Conservation (phyloP, 1,284 basidiomycete genomes). For the Pisolithus thermaeus region DNA sequence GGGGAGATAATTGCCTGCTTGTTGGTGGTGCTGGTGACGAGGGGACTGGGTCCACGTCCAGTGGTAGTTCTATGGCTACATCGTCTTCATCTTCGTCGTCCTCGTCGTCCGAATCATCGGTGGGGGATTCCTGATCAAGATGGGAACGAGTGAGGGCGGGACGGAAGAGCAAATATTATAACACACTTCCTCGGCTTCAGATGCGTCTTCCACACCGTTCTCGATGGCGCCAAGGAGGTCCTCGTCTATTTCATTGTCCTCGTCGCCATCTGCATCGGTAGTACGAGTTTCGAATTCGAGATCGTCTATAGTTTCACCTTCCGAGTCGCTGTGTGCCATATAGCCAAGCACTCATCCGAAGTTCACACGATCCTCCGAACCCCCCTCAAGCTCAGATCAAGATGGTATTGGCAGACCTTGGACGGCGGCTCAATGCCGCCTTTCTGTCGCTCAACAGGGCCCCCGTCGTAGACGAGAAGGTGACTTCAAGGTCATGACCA, state of each 20-base stretch:
- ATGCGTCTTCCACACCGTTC: conserved; percentile 50
- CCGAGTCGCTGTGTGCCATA: conserved; percentile 57
- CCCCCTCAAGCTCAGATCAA: conserved; percentile 20
- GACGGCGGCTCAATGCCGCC: conserved; percentile 89
- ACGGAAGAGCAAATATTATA: neutral
- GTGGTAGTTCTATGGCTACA: conserved; percentile 23
- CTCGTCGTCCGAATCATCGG: conserved; percentile 55
- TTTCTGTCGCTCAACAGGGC: conserved; percentile 87
- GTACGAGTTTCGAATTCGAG: conserved; percentile 43
- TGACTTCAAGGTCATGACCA: conserved; percentile 26
- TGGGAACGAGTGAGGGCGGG: conserved; percentile 2
- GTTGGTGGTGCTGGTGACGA: conserved; percentile 20
- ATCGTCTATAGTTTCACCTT: conserved; percentile 56
- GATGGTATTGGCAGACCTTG: conserved; percentile 97
- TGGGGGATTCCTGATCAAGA: conserved; percentile 37
- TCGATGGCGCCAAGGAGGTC: conserved; percentile 48
- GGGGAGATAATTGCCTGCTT: conserved; percentile 16
- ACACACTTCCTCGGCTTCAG: conserved; percentile 60
- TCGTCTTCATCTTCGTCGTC: conserved; percentile 50
- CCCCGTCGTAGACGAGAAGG: conserved; percentile 86
- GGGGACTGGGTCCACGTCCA: conserved; percentile 17
- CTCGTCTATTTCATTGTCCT: conserved; percentile 45
- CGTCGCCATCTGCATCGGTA: conserved; percentile 41
- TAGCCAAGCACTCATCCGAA: conserved; percentile 1
- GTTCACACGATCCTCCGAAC: conserved; percentile 25